phyloP scores from a whole-genome alignment of 768 basidiomycete genomes.

The Gloeophyllum trabeum region DNA sequence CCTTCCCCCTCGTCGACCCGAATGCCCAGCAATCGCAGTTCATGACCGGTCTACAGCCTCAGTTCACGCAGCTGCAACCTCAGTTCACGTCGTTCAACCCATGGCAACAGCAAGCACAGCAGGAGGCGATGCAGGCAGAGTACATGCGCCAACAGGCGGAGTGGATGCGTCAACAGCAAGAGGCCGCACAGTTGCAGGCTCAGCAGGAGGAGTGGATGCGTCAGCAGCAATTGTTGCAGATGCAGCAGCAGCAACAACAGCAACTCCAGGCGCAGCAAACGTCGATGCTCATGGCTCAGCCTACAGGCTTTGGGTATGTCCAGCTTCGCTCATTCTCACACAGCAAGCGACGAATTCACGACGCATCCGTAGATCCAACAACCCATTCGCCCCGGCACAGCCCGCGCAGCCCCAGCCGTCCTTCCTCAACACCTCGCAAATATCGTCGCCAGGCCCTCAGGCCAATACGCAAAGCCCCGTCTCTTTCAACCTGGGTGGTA shows the following conservation, averaged over 20 bases:
- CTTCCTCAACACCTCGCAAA: slow-evolving; percentile 18
- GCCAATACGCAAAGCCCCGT: slow-evolving; percentile 21
- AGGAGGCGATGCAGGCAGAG: slow-evolving; percentile 68
- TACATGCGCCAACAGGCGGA: slow-evolving; percentile 49
- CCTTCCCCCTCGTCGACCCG: slow-evolving; percentile 55
- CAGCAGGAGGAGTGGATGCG: slow-evolving; percentile 48
- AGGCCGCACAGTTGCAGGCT: slow-evolving; percentile 36
- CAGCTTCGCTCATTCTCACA: neutral
- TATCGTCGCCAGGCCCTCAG: slow-evolving; percentile 19
- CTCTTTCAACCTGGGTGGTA: slow-evolving; percentile 60
- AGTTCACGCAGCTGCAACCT: slow-evolving; percentile 64
- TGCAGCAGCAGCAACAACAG: slow-evolving; percentile 40
- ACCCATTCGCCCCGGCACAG: slow-evolving; percentile 69
- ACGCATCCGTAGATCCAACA: slow-evolving; percentile 66
- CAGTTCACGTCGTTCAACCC: slow-evolving; percentile 93
- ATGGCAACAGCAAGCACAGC: slow-evolving; percentile 86
- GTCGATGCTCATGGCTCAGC: slow-evolving; percentile 39
- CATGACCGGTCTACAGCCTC: slow-evolving; percentile 52
- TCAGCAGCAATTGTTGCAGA: slow-evolving; percentile 46
- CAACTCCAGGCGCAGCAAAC: slow-evolving; percentile 35
- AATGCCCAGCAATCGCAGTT: too few relatives aligned
- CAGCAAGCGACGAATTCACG: slow-evolving; percentile 8
- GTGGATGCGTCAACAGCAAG: slow-evolving; percentile 56
- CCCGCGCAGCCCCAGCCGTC: slow-evolving; percentile 18
- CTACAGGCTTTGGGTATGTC: slow-evolving; percentile 68